Evolutionary conservation across 2,329 filamentous ascomycete species (phyloP).

Genomic region (Plenodomus tracheiphilus): DNA sequence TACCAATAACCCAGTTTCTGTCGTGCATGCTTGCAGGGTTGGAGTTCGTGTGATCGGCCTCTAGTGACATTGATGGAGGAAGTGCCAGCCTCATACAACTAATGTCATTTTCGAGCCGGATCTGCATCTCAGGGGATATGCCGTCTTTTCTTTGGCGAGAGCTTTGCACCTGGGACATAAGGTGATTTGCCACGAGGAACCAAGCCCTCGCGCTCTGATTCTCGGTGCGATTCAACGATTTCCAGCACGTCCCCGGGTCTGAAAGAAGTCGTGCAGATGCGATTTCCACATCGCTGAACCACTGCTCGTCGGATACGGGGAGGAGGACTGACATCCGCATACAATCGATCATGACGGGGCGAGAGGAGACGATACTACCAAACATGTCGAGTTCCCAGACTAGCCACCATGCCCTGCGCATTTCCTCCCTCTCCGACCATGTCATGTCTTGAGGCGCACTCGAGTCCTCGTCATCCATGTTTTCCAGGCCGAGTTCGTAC

Average conservation of each 20-base stretch:
- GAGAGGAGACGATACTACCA: neutral
- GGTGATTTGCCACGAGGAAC: conserved; percentile 1
- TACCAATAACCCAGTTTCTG: conserved; percentile 1
- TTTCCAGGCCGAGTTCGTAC: conserved; percentile 2
- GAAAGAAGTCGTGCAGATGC: neutral
- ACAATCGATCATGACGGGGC: conserved; percentile 1
- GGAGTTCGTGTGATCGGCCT: neutral
- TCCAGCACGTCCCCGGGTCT: neutral
- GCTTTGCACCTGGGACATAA: neutral
- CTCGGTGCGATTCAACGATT: neutral
- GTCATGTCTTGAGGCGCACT: neutral
- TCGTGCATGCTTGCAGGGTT: neutral
- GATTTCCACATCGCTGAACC: neutral
- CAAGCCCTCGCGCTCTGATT: conserved; percentile 1
- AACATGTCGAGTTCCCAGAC: conserved; percentile 3
- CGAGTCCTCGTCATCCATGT: conserved; percentile 3
- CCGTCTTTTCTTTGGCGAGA: neutral
- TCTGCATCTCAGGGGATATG: neutral
- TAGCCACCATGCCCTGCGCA: conserved; percentile 3
- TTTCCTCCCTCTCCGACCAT: conserved; percentile 2
- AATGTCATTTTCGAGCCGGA: conserved; percentile 1
- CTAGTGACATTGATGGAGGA: neutral
- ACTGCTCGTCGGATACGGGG: conserved; percentile 1
- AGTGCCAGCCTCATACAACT: conserved; percentile 1
- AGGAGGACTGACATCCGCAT: neutral